phyloP scores from a whole-genome alignment of 495 filamentous ascomycete genomes.

The Annulohypoxylon maeteangense region DNA sequence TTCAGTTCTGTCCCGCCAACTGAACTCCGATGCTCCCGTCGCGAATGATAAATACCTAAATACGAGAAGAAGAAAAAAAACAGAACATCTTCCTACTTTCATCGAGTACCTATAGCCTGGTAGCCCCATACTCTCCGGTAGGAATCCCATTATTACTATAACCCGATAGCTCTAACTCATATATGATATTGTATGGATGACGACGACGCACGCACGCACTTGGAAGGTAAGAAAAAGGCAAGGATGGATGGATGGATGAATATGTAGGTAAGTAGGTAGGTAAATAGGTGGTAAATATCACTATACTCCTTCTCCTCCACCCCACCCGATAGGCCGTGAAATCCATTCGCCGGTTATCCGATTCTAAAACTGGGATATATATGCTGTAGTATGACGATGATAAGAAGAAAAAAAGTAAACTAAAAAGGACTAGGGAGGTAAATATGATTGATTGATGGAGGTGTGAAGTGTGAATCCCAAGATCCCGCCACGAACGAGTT shows the following conservation, averaged over 20 bases:
- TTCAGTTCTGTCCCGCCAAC: conserved; percentile 15
- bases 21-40: conserved; percentile 33
- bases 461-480: not conserved
- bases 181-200: too few species aligned
- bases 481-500: not conserved
- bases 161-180: not conserved
- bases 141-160: conserved; percentile 11
- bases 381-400: conserved; percentile 37
- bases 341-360: conserved; percentile 45
- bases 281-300: too few species aligned
- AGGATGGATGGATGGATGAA: conserved; percentile 3
- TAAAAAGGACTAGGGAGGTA: not conserved
- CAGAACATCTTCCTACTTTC: conserved; percentile 1
- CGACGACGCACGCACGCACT: too few species aligned
- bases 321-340: conserved; percentile 32
- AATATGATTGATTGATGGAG: not conserved
- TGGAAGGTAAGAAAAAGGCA: conserved; percentile 10
- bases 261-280: conserved; percentile 19
- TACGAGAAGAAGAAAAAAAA: not conserved
- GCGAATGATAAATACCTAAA: conserved; percentile 2
- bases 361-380: conserved; percentile 41
- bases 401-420: conserved; percentile 4
- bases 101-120: not conserved
- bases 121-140: not conserved
- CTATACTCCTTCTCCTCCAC: conserved; percentile 29